Conservation (phyloP, 805 yeast species). For the Pichia kluyveri region DNA sequence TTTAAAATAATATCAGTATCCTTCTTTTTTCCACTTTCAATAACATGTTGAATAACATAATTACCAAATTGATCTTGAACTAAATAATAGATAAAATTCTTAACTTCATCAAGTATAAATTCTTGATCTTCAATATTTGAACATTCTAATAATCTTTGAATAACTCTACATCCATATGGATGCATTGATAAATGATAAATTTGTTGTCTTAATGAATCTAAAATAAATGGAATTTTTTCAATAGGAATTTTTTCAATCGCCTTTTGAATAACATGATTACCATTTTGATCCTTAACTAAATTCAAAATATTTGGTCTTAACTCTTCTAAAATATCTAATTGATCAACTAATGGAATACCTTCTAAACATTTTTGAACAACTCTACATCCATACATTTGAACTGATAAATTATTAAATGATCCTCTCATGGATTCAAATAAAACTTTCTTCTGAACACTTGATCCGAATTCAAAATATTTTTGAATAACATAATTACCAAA, state of each 20-base stretch:
- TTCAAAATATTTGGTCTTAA: conserved; percentile 47
- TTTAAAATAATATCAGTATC: conserved; percentile 53
- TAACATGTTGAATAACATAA: conserved; percentile 92
- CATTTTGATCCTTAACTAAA: conserved; percentile 91
- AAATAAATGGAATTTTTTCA: conserved; percentile 56
- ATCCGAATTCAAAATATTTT: conserved; percentile 81
- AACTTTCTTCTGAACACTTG: conserved; percentile 55
- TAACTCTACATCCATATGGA: conserved; percentile 96
- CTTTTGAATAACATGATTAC: conserved; percentile 95
- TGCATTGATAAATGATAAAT: conserved; percentile 86
- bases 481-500: conserved; percentile 97
- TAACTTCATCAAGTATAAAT: conserved; percentile 61
- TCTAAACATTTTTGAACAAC: conserved; percentile 93
- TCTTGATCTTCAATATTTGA: conserved; percentile 58
- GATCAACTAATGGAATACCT: conserved; percentile 54
- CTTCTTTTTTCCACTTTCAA: conserved; percentile 65
- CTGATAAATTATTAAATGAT: conserved; percentile 61
- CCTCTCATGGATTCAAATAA: conserved; percentile 67
- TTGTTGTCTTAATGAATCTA: conserved; percentile 58
- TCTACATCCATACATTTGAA: conserved; percentile 97
- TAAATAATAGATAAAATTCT: conserved; percentile 60
- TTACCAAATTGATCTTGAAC: conserved; percentile 97
- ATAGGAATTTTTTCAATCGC: conserved; percentile 83
- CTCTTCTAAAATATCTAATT: conserved; percentile 61
- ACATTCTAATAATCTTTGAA: conserved; percentile 83